Conservation (phyloP, 2,329 filamentous ascomycete species). For the Microdochium trichocladiopsis region DNA sequence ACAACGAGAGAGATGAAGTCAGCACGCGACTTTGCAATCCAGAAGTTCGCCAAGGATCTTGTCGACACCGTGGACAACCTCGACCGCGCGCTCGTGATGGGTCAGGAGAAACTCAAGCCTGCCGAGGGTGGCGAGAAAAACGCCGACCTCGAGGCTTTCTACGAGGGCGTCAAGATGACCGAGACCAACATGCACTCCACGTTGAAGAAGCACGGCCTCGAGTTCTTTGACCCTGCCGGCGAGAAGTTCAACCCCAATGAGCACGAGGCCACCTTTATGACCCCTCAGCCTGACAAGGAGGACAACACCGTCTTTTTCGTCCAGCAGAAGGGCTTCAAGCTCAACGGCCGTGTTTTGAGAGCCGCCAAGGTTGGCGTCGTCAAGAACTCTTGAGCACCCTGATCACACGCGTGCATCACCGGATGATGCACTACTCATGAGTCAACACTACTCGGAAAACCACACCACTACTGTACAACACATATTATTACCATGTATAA, state of each 20-base stretch:
- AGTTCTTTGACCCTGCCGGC: constrained; percentile 75
- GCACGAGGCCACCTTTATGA: constrained; percentile 95
- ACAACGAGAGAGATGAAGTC: constrained; percentile 83
- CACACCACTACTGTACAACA: background rate
- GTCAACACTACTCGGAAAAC: background rate
- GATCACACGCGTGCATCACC: background rate
- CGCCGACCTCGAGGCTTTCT: constrained; percentile 71
- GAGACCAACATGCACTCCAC: constrained; percentile 81
- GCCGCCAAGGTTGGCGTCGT: constrained; percentile 95
- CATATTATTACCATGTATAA: background rate
- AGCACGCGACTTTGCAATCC: constrained; percentile 88
- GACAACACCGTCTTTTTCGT: constrained; percentile 86
- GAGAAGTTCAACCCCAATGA: constrained; percentile 94
- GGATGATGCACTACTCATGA: no score
- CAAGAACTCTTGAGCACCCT: constrained; percentile 51
- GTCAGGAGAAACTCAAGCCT: constrained; percentile 64
- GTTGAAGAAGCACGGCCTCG: constrained; percentile 87
- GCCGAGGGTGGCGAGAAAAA: constrained; percentile 20
- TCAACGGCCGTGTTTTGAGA: constrained; percentile 84
- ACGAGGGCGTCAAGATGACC: constrained; percentile 93
- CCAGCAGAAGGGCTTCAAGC: constrained; percentile 91
- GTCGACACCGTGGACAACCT: constrained; percentile 96
- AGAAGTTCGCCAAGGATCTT: constrained; percentile 91
- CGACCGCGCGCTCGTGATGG: constrained; percentile 79
- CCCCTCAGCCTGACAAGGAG: constrained; percentile 79